phyloP scores from a whole-genome alignment of 2,329 filamentous ascomycete genomes.

The Ceratocystis alfenasii region DNA sequence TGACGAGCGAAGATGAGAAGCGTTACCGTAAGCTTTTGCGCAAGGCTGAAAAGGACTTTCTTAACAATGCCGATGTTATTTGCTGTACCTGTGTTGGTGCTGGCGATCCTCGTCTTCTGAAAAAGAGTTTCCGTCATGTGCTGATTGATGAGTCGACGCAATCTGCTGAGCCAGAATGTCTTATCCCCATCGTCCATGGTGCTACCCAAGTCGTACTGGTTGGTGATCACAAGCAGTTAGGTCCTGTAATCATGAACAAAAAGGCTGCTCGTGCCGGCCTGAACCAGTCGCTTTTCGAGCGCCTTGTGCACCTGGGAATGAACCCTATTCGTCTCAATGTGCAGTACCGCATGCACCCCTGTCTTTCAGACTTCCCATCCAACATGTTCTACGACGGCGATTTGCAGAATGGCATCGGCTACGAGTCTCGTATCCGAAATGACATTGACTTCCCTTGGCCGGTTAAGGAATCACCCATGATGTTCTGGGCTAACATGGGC shows the following conservation, averaged over 20 bases:
- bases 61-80: slow-evolving; percentile 91
- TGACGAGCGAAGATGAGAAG: slow-evolving; percentile 95
- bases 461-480: slow-evolving; percentile 88
- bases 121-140: slow-evolving; percentile 97
- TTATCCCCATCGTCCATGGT: slow-evolving; percentile 92
- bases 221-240: slow-evolving; percentile 94
- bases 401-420: slow-evolving; percentile 89
- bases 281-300: slow-evolving; percentile 97
- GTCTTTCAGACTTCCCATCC: slow-evolving; percentile 89
- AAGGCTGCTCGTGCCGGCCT: slow-evolving; percentile 95
- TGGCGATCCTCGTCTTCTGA: slow-evolving; percentile 84
- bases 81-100: slow-evolving; percentile 98
- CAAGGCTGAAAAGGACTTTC: slow-evolving; percentile 84
- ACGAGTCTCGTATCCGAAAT: slow-evolving; percentile 72
- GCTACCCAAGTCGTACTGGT: slow-evolving; percentile 99
- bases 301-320: slow-evolving; percentile 81
- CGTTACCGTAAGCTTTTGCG: slow-evolving; percentile 94
- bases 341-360: slow-evolving; percentile 98
- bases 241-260: slow-evolving; percentile 99
- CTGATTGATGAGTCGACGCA: slow-evolving; percentile 97
- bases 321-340: slow-evolving; percentile 88
- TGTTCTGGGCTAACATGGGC: slow-evolving; percentile 98
- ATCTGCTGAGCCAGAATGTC: slow-evolving; percentile 94
- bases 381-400: slow-evolving; percentile 99
- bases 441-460: slow-evolving; percentile 99